phyloP scores from a whole-genome alignment of 2,329 filamentous ascomycete species.

The Phyllosticta citriasiana region DNA sequence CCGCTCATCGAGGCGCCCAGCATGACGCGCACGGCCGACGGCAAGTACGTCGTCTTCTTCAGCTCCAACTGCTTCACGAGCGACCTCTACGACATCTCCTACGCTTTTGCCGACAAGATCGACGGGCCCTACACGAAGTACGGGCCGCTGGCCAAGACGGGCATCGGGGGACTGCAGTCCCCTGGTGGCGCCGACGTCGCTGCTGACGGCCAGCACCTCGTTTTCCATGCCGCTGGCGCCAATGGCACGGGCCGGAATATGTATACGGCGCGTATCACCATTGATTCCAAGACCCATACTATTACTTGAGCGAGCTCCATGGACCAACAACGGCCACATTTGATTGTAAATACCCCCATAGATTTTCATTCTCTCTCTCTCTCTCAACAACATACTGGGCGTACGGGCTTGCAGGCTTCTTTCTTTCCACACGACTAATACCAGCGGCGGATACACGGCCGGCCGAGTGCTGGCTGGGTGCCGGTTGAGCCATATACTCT shows the following conservation, averaged over 20 bases:
- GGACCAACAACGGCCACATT: not conserved
- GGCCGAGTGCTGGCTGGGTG: no score
- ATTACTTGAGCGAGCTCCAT: not conserved
- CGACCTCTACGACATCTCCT: conserved; percentile 48
- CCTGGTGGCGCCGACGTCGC: conserved; percentile 12
- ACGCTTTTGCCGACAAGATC: conserved; percentile 37
- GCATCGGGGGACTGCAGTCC: conserved; percentile 9
- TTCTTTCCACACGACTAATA: no score
- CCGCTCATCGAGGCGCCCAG: conserved; percentile 54
- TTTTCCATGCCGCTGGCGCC: conserved; percentile 3
- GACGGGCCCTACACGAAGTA: conserved; percentile 15
- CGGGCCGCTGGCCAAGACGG: conserved; percentile 10
- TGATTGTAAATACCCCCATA: not conserved
- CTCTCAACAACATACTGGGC: no score
- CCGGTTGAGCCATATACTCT: no score
- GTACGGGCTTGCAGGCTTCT: no score
- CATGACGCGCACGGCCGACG: conserved; percentile 36
- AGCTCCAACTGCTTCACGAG: conserved; percentile 50
- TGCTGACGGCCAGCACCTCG: conserved; percentile 7
- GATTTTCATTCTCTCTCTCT: not conserved
- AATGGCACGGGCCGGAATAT: not conserved
- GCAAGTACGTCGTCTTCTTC: conserved; percentile 52
- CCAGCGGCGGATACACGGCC: no score
- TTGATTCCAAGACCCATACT: not conserved
- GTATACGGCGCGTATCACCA: conserved; percentile 3